These are phyloP conservation scores for Cordyceps javanica DNA, from an alignment of 2,329 filamentous ascomycete genomes.

Conservation along the genomic window DNA sequence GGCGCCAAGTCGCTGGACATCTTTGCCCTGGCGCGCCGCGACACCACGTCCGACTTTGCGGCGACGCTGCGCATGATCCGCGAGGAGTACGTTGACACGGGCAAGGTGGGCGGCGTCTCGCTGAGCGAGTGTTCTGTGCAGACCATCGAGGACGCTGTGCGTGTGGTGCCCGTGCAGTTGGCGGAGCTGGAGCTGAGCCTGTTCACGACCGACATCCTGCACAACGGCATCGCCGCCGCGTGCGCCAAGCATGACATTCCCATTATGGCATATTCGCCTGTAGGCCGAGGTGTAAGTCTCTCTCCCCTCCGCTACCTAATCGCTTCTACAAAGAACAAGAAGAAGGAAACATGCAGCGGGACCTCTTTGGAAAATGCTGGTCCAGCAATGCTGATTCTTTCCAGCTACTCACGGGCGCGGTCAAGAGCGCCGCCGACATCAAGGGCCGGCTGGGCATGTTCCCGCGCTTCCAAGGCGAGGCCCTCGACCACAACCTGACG, in stretches of 20 bases:
- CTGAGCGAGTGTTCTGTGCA: constrained; percentile 45
- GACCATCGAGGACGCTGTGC: constrained; percentile 43
- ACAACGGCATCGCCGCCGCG: constrained; percentile 45
- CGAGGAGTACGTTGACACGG: constrained; percentile 44
- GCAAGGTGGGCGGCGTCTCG: constrained; percentile 44
- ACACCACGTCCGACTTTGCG: constrained; percentile 40
- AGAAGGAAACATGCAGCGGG: no score
- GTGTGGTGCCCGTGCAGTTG: constrained; percentile 37
- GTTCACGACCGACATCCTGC: constrained; percentile 40
- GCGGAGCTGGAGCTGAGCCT: constrained; percentile 51
- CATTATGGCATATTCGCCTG: constrained; percentile 65
- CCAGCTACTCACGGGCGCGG: constrained; percentile 25
- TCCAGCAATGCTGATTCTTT: neutral
- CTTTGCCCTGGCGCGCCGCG: constrained; percentile 54
- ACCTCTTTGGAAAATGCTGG: no score
- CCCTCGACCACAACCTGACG: constrained; percentile 58
- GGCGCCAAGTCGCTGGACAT: constrained; percentile 55
- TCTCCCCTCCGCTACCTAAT: neutral
- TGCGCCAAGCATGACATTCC: constrained; percentile 62
- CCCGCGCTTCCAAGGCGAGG: constrained; percentile 57
- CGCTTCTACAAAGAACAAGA: neutral
- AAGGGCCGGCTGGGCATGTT: constrained; percentile 22
- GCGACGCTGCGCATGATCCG: constrained; percentile 37
- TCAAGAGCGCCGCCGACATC: constrained; percentile 21
- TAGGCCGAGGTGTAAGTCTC: constrained; percentile 47